phyloP scores from a whole-genome alignment of 2,329 filamentous ascomycete species.

The Alternaria solani region DNA sequence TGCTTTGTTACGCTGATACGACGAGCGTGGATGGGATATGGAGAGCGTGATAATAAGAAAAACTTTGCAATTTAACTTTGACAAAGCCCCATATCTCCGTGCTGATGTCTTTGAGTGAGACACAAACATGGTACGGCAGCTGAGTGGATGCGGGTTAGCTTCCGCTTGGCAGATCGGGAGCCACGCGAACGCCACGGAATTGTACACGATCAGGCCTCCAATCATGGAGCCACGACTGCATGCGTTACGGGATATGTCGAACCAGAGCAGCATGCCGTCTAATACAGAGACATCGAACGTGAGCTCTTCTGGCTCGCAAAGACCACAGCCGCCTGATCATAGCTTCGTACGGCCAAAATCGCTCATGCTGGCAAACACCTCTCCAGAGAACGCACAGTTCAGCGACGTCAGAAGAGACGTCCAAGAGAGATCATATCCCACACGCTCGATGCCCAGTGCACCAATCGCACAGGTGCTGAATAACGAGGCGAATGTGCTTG shows the following conservation, averaged over 20 bases:
- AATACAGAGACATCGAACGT: conserved; percentile 1
- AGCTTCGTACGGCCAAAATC: conserved; percentile 14
- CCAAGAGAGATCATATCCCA: conserved; percentile 5
- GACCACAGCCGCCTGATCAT: conserved; percentile 7
- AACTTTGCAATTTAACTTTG: neutral
- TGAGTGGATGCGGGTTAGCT: conserved; percentile 8
- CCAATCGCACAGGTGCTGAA: conserved; percentile 50
- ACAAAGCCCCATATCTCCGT: neutral
- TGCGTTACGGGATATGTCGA: conserved; percentile 15
- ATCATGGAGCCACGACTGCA: conserved; percentile 19
- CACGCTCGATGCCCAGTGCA: conserved; percentile 32
- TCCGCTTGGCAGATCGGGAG: conserved; percentile 11
- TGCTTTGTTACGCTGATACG: neutral
- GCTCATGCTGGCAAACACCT: conserved; percentile 13
- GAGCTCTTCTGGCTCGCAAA: conserved; percentile 4
- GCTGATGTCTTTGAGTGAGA: neutral
- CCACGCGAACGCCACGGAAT: conserved; percentile 9
- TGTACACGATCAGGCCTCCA: conserved; percentile 15
- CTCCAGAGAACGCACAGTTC: conserved; percentile 5
- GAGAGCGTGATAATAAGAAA: neutral
- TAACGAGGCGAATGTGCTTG: conserved; percentile 27
- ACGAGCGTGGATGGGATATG: neutral
- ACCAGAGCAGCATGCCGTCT: conserved; percentile 5
- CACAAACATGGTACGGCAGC: neutral
- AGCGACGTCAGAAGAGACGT: conserved; percentile 12